Conservation (phyloP, 768 basidiomycete species). For the Russula lepida region DNA sequence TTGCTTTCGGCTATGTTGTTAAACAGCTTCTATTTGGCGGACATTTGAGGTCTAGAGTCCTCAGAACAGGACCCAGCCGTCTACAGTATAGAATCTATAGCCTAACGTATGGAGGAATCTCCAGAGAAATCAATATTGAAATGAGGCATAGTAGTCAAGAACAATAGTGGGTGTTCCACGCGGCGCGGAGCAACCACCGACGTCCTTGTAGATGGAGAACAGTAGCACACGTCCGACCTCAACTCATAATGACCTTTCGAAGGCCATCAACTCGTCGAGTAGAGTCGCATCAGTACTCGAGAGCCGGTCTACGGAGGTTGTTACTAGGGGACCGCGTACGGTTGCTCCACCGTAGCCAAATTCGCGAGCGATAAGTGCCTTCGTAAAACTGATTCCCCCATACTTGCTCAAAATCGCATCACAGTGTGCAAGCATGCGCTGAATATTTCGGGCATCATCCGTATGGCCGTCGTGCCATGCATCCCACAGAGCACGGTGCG, state of each 20-base stretch:
- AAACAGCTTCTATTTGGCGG: neutral
- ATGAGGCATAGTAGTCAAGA: neutral
- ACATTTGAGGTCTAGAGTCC: neutral
- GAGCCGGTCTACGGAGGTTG: constrained; percentile 16
- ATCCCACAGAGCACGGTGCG: constrained; percentile 13
- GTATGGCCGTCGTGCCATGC: constrained; percentile 33
- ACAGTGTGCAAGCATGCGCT: constrained; percentile 52
- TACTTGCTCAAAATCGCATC: constrained; percentile 58
- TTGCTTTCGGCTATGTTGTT: too few relatives aligned
- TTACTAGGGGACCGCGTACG: constrained; percentile 26
- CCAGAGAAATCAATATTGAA: neutral
- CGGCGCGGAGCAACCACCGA: neutral
- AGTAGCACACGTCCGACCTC: neutral
- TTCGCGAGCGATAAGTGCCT: constrained; percentile 50
- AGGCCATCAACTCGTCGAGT: constrained; percentile 26
- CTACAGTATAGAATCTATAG: neutral
- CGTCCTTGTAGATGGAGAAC: neutral
- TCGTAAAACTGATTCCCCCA: constrained; percentile 62
- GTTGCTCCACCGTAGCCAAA: constrained; percentile 52
- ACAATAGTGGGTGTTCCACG: too few relatives aligned
- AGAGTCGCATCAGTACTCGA: constrained; percentile 19
- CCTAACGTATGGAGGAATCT: neutral
- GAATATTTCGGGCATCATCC: constrained; percentile 51
- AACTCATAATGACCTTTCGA: constrained; percentile 26
- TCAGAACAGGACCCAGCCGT: neutral